A percentile compares a stretch with the other conserved stretches of the same genome.
These are phyloP conservation scores for Penicillium sp. DNA, from an alignment of 2,329 filamentous ascomycete species.

Conservation along the genomic window DNA sequence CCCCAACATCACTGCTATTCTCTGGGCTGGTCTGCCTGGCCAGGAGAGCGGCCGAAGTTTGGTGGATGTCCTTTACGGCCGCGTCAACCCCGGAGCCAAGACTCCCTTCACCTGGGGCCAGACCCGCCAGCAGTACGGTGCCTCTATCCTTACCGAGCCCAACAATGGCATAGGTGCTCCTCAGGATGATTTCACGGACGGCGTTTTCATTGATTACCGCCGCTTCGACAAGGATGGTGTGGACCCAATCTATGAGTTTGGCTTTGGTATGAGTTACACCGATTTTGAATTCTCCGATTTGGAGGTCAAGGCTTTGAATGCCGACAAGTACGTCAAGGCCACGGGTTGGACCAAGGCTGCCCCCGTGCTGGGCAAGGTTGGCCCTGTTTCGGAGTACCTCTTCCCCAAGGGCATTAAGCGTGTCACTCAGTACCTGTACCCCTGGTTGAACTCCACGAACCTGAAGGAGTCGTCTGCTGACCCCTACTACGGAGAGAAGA, in stretches of 20 bases:
- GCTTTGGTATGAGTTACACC: constrained; percentile 63
- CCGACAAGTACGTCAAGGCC: constrained; percentile 53
- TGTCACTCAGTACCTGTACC: constrained; percentile 61
- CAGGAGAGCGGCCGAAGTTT: constrained; percentile 75
- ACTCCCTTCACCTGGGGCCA: constrained; percentile 61
- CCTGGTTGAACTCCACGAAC: constrained; percentile 62
- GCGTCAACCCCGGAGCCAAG: constrained; percentile 62
- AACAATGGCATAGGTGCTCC: constrained; percentile 58
- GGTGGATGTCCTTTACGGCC: constrained; percentile 71
- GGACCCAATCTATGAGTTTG: constrained; percentile 62
- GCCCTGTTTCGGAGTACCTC: constrained; percentile 52
- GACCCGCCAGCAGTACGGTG: constrained; percentile 55
- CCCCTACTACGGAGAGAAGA: constrained; percentile 54
- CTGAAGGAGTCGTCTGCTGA: constrained; percentile 53
- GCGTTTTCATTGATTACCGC: constrained; percentile 58
- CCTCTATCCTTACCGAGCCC: constrained; percentile 56
- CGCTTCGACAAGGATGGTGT: constrained; percentile 56
- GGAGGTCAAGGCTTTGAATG: constrained; percentile 46
- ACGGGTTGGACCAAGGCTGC: constrained; percentile 55
- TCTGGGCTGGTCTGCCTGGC: constrained; percentile 73
- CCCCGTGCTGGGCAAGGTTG: constrained; percentile 52
- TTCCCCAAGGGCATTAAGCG: constrained; percentile 55
- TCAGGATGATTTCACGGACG: constrained; percentile 61
- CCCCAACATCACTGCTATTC: constrained; percentile 70
- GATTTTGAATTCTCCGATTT: constrained; percentile 62